Percentiles rank a stretch among this genome's conserved stretches.
phyloP scores from a whole-genome alignment of 495 filamentous ascomycete species.

The Hypoxylon crocopeplum region DNA sequence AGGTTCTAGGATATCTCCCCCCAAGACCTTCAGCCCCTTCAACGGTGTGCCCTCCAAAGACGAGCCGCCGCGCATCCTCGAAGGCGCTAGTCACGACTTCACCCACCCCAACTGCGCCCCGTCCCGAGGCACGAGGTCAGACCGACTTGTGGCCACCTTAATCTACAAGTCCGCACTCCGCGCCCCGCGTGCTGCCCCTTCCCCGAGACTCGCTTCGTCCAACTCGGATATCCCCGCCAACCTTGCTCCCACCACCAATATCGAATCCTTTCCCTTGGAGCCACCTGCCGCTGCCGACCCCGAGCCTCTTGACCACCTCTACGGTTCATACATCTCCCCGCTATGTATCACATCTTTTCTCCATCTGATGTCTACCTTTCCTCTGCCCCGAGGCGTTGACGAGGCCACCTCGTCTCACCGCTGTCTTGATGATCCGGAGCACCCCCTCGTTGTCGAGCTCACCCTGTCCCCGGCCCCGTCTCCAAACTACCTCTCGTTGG shows the following conservation, averaged over 20 bases:
- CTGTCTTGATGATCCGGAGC: constrained; percentile 66
- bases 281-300: constrained; percentile 64
- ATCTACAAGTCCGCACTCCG: constrained; percentile 66
- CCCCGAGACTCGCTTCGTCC: constrained; percentile 43
- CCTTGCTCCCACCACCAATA: constrained; percentile 68
- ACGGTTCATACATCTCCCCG: constrained; percentile 78
- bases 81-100: constrained; percentile 62
- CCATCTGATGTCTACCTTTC: constrained; percentile 74
- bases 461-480: constrained; percentile 71
- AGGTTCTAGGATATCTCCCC: constrained; percentile 42
- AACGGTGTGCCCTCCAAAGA: constrained; percentile 59
- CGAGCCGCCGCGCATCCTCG: constrained; percentile 60
- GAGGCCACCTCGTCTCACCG: constrained; percentile 71
- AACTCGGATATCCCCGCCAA: constrained; percentile 56
- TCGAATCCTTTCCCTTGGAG: constrained; percentile 75
- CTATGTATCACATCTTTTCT: constrained; percentile 84
- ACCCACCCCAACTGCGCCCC: constrained; percentile 64
- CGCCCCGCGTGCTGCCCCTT: constrained; percentile 40
- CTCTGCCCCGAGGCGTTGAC: constrained; percentile 59
- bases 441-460: constrained; percentile 74
- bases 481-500: constrained; percentile 70
- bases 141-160: constrained; percentile 68
- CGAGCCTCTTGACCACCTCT: constrained; percentile 76
- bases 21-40: constrained; percentile 52
- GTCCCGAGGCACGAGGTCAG: constrained; percentile 45